Base-by-base conservation (phyloP, 1,284 basidiomycete genomes). In the Irpex lacteus region DNA sequence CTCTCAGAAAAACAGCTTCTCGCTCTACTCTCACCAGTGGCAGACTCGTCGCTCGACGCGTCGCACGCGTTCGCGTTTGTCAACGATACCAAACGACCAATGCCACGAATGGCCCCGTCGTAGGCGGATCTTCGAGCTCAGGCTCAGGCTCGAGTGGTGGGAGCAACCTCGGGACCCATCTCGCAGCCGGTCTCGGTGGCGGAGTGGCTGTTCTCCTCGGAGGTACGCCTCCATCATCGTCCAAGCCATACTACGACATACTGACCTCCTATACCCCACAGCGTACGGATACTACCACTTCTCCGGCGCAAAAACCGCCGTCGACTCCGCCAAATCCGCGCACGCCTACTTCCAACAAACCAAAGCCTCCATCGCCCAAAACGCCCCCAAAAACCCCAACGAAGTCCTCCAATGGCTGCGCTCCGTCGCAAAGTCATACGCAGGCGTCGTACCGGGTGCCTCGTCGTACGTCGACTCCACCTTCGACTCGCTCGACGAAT, bases 401-500 rank as follows among this genome's bases (percentile, higher is more conserved):
- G 78, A 80, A 61, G 78, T 77, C 5, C 70, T 83, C 60, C 68
- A 72, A 32, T 77, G 76, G 71, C 73, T 82, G 40, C 77, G 79
- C 57, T 67, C 65, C 57, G 65, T 78, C 61, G 78, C 79, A 34
- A 78, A 79, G 65, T 76, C 77, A 7, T 82, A 83, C 69, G 75
- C 74, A 44, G 72, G 70, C 38, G 65, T 79, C 66, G 69, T 82
- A 59, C 82, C 82, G 3, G 82, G 82, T 5, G 78, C 77, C 13
- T 70, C 73, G 4, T 62, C 70, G n/a, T 76, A 78, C 65, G 72
- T 84, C 65, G 80, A 83, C 70, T 70, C 74, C 36, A 73, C 75
- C 1, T 82, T 83, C 67, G 78, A 81, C 67, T 71, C 77, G 37
- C 71, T 83, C 57, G 81, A 83, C 63, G 66, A 75, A 53, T 70